Percentiles rank a stretch among this genome's conserved stretches.
Conservation (phyloP, 352 stramenopile species). For the Phytopythium ostracodes region DNA sequence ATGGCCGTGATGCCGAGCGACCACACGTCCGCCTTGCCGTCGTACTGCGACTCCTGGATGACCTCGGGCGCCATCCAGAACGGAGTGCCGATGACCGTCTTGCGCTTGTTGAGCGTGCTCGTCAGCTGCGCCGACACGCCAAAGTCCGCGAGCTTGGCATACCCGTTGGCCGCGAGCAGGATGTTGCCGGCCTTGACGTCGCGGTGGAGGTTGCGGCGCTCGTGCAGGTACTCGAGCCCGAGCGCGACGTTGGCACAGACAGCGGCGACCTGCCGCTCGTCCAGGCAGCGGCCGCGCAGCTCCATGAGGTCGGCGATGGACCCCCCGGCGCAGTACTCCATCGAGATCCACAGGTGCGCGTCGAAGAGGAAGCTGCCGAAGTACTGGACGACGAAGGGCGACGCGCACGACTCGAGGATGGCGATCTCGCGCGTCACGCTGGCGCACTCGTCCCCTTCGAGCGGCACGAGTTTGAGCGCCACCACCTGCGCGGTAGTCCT, state of each 20-base stretch:
- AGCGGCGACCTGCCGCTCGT: conserved; percentile 66
- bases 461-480: conserved; percentile 81
- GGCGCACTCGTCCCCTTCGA: conserved; percentile 67
- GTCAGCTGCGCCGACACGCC: conserved; percentile 89
- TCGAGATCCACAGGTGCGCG: conserved; percentile 80
- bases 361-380: conserved; percentile 77
- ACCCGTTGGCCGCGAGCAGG: conserved; percentile 58
- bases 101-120: conserved; percentile 88
- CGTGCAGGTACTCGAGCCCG: conserved; percentile 82
- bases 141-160: conserved; percentile 88
- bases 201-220: conserved; percentile 75
- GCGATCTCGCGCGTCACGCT: conserved; percentile 81
- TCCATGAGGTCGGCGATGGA: conserved; percentile 80
- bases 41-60: conserved; percentile 84
- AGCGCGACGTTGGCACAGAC: conserved; percentile 65
- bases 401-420: conserved; percentile 78
- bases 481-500: conserved; percentile 57
- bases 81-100: conserved; percentile 87
- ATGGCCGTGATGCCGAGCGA: conserved; percentile 88
- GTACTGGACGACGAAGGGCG: conserved; percentile 85
- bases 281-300: conserved; percentile 42
- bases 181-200: conserved; percentile 90
- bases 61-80: conserved; percentile 93
- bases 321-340: conserved; percentile 86
- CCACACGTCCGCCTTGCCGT: conserved; percentile 82